phyloP scores from a whole-genome alignment of 371 early-diverging fungal genomes.

The Zancudomyces culisetae region DNA sequence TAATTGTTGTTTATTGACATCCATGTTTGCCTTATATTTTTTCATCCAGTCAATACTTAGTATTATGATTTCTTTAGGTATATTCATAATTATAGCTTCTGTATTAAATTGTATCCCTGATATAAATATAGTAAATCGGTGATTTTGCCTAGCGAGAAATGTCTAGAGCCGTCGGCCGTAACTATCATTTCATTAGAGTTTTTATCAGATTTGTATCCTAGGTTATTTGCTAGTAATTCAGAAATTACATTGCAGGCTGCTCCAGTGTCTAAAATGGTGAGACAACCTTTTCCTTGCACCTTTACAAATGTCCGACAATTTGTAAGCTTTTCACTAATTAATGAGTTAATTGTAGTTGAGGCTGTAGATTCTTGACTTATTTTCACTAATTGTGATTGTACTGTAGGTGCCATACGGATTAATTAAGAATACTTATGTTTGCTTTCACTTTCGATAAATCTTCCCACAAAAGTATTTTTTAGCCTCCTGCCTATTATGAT shows the following conservation, averaged over 20 bases:
- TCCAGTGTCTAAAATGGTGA: neutral
- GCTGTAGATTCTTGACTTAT: neutral
- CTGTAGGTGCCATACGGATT: neutral
- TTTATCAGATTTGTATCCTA: neutral
- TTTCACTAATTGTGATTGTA: neutral
- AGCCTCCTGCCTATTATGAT: too few relatives aligned
- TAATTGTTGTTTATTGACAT: neutral
- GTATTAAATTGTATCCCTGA: neutral
- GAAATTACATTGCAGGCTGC: conserved; percentile 1
- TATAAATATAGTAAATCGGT: neutral
- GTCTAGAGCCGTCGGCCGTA: conserved; percentile 1
- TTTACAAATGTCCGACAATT: neutral
- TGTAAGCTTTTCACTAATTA: neutral
- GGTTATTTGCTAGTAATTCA: neutral
- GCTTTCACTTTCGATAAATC: too few relatives aligned
- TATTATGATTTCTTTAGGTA: neutral
- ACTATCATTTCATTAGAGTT: neutral
- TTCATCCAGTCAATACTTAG: neutral
- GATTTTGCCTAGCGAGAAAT: neutral
- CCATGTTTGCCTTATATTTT: conserved; percentile 1
- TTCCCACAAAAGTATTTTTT: too few relatives aligned
- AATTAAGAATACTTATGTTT: too few relatives aligned
- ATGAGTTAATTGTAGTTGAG: neutral
- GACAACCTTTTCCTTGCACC: neutral
- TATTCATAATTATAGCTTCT: neutral